These are phyloP conservation scores for Schizosaccharomyces lindneri DNA, from an alignment of 805 yeast species.

Conservation along the genomic window DNA sequence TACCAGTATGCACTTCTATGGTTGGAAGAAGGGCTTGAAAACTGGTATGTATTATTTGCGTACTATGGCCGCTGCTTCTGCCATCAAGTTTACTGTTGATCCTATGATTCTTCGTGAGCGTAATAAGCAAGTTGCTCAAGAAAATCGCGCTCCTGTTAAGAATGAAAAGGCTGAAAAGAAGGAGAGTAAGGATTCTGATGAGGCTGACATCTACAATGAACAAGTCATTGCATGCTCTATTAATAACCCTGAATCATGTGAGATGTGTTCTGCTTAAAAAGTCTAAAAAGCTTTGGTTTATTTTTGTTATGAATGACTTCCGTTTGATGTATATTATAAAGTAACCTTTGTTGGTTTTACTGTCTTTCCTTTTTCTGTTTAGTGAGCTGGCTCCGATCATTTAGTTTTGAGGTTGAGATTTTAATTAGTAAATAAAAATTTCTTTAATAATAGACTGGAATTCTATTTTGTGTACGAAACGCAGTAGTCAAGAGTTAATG, in stretches of 20 bases:
- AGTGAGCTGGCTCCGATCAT: background rate
- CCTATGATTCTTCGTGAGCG: constrained; percentile 18
- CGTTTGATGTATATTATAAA: background rate
- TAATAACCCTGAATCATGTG: constrained; percentile 89
- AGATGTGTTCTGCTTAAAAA: constrained; percentile 85
- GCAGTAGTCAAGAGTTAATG: too few relatives aligned
- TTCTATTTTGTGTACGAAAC: too few relatives aligned
- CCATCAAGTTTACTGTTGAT: constrained; percentile 73
- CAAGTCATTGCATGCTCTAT: constrained; percentile 92
- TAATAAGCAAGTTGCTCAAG: constrained; percentile 4
- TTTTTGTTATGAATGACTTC: background rate
- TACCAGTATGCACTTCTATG: constrained; percentile 95
- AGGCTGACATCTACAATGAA: constrained; percentile 60
- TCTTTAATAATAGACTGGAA: background rate
- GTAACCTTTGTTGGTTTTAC: background rate
- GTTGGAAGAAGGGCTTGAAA: constrained; percentile 94
- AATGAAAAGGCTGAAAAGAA: constrained; percentile 3
- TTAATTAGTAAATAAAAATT: background rate
- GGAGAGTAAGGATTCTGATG: constrained; percentile 23
- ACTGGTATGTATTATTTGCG: constrained; percentile 96
- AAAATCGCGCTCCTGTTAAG: background rate
- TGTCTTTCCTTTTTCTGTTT: background rate
- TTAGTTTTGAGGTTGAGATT: background rate
- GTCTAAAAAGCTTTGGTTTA: background rate
- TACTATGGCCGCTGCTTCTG: constrained; percentile 92